These are phyloP conservation scores for Debaryomyces hansenii DNA, from an alignment of 805 yeast genomes.

Conservation along the genomic window DNA sequence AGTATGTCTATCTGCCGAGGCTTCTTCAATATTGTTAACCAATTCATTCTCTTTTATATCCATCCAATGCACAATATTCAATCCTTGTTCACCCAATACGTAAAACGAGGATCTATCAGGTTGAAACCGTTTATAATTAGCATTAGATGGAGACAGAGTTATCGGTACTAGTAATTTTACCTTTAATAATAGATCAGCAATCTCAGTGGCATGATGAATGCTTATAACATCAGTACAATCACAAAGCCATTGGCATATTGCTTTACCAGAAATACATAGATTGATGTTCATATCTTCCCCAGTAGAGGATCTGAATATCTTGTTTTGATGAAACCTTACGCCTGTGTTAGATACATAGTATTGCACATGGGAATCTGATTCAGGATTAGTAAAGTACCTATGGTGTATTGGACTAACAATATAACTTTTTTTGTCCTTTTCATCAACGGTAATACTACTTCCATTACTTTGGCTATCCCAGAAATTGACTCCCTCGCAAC, in stretches of 20 bases:
- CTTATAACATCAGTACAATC: constrained; percentile 80
- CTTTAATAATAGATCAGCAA: constrained; percentile 52
- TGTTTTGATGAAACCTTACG: constrained; percentile 54
- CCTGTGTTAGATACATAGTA: constrained; percentile 72
- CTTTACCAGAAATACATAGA: constrained; percentile 71
- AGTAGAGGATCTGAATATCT: constrained; percentile 26
- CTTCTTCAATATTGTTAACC: background rate
- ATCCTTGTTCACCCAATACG: constrained; percentile 44
- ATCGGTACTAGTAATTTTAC: constrained; percentile 50
- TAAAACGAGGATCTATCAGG: constrained; percentile 42
- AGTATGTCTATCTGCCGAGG: background rate
- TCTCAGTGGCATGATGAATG: constrained; percentile 49
- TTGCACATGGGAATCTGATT: constrained; percentile 77
- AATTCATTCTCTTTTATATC: constrained; percentile 3
- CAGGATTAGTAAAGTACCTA: constrained; percentile 82
- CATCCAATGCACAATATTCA: constrained; percentile 37
- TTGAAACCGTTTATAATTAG: constrained; percentile 23
- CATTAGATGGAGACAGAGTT: constrained; percentile 30
- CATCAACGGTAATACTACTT: background rate
- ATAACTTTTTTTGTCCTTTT: background rate
- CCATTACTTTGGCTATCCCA: background rate
- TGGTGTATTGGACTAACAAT: constrained; percentile 68
- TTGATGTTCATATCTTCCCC: constrained; percentile 23
- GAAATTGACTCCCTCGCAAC: background rate
- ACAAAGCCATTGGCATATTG: constrained; percentile 82